Percentiles rank a stretch among this genome's conserved stretches.
These are phyloP conservation scores for Lavandula angustifolia DNA, from an alignment of 257 asterid genomes.

Conservation along the genomic window DNA sequence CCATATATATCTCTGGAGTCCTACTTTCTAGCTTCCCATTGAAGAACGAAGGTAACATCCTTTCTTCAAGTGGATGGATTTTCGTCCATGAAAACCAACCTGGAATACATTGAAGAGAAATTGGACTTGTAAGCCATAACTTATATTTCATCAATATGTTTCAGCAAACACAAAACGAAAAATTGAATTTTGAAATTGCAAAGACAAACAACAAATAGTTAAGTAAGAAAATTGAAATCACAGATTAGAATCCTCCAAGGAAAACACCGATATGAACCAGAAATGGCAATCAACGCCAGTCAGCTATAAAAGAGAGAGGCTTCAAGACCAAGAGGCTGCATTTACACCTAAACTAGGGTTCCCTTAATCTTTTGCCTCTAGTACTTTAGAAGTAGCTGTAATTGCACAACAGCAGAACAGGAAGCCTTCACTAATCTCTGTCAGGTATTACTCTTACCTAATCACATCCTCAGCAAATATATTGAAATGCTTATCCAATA, in stretches of 20 bases:
- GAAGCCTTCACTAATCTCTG: not conserved
- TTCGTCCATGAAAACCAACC: slow-evolving; percentile 99
- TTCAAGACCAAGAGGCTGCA: slow-evolving; percentile 7
- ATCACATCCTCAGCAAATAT: no score
- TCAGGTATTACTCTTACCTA: no score
- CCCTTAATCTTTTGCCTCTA: not conserved
- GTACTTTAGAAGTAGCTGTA: not conserved
- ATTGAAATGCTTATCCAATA: slow-evolving; percentile 2
- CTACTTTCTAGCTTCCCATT: slow-evolving; percentile 74
- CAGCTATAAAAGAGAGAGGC: slow-evolving; percentile 14
- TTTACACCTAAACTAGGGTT: slow-evolving; percentile 15
- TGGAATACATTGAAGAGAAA: slow-evolving; percentile 32
- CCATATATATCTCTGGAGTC: slow-evolving; percentile 75
- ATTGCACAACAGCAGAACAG: not conserved
- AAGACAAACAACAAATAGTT: not conserved
- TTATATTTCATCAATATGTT: slow-evolving; percentile 8
- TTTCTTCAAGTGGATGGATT: slow-evolving; percentile 82
- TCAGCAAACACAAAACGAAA: not conserved
- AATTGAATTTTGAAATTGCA: not conserved
- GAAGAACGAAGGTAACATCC: slow-evolving; percentile 79
- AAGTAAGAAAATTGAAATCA: not conserved
- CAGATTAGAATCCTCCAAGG: slow-evolving; percentile 15
- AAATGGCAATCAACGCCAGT: not conserved
- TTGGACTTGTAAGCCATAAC: slow-evolving; percentile 5
- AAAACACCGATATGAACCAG: slow-evolving; percentile 8